These are phyloP conservation scores for Skeletonema potamos DNA, from an alignment of 108 stramenopile species.

Conservation along the genomic window DNA sequence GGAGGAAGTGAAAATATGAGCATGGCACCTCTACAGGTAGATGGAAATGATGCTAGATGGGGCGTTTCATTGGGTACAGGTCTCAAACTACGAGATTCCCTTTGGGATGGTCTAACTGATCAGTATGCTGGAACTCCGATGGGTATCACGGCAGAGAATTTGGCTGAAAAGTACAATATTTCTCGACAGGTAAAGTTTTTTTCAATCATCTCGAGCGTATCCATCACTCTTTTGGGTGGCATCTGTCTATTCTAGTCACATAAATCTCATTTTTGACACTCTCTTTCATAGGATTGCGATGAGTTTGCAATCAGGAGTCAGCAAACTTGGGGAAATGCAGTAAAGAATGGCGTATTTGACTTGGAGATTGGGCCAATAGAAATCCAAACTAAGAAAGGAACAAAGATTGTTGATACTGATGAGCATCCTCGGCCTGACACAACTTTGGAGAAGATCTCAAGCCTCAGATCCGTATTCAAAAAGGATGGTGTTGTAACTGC, in stretches of 20 bases:
- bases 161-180: constrained; percentile 90
- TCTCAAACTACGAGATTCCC: constrained; percentile 61
- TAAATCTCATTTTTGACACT: too few species aligned
- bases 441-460: constrained; percentile 83
- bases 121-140: constrained; percentile 87
- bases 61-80: constrained; percentile 89
- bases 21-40: constrained; percentile 82
- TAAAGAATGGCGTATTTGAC: constrained; percentile 82
- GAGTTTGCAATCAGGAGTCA: constrained; percentile 90
- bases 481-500: constrained; percentile 96
- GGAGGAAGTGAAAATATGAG: constrained; percentile 99
- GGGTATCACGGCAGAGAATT: constrained; percentile 98
- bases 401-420: constrained; percentile 77
- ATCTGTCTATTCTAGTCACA: not conserved
- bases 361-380: constrained; percentile 94
- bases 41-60: constrained; percentile 89
- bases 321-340: constrained; percentile 74
- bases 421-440: constrained; percentile 96
- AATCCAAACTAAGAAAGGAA: constrained; percentile 87
- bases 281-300: constrained; percentile 77
- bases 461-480: constrained; percentile 92
- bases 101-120: constrained; percentile 92
- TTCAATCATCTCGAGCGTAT: not conserved
- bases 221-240: not conserved
- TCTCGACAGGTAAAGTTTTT: constrained; percentile 63